A percentile compares a stretch with the other conserved stretches of the same genome.
These are phyloP conservation scores for Lachnellula arida DNA, from an alignment of 2,329 filamentous ascomycete species.

Conservation along the genomic window DNA sequence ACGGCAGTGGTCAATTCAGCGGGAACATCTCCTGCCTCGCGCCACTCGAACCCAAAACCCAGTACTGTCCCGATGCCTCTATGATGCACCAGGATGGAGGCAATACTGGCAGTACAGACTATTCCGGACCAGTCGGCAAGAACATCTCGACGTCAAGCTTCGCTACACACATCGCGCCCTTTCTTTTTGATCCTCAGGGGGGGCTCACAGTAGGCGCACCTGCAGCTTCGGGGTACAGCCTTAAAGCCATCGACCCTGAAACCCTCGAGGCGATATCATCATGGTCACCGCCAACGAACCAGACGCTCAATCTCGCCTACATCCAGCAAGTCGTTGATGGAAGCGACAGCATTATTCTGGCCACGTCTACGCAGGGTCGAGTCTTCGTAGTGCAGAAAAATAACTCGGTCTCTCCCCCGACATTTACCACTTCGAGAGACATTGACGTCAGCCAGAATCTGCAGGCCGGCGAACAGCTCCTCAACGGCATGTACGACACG, in stretches of 20 bases:
- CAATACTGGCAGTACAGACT: not conserved
- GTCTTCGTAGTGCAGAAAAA: not conserved
- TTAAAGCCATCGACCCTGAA: not conserved
- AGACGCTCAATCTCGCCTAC: not conserved
- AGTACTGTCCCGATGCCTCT: conserved; percentile 1
- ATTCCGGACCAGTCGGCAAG: not conserved
- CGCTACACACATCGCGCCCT: not conserved
- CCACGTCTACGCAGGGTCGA: not conserved
- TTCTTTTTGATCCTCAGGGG: not conserved
- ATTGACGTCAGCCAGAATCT: not conserved
- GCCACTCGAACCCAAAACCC: not conserved
- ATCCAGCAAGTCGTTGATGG: not conserved
- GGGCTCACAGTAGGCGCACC: not conserved
- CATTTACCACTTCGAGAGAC: not conserved
- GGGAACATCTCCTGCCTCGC: not conserved
- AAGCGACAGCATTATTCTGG: not conserved
- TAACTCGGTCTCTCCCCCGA: not conserved
- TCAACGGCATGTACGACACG: conserved; percentile 1
- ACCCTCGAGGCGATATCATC: not conserved
- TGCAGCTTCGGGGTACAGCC: not conserved
- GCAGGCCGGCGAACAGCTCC: not conserved
- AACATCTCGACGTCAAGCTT: not conserved
- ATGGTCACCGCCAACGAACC: not conserved
- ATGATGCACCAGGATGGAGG: conserved; percentile 1
- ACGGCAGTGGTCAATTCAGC: not conserved